These are phyloP conservation scores for Acidomyces sp. DNA, from an alignment of 495 filamentous ascomycete genomes.

Conservation along the genomic window DNA sequence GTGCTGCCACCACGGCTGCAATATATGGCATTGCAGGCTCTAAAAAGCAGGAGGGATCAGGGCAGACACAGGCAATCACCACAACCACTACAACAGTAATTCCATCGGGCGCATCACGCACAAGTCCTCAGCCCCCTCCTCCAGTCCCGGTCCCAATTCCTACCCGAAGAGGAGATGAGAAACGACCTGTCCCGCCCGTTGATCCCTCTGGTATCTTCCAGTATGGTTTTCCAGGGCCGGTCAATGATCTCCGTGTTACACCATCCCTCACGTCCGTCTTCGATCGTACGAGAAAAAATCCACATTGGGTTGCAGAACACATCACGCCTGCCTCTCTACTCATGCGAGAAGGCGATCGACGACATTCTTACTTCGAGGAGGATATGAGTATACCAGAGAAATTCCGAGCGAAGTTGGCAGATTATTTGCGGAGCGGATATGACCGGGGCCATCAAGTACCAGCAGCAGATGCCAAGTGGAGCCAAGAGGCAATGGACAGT, in stretches of 20 bases:
- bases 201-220: constrained; percentile 83
- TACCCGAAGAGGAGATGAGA: constrained; percentile 23
- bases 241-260: constrained; percentile 65
- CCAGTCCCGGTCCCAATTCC: constrained; percentile 20
- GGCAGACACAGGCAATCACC: constrained; percentile 34
- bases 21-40: constrained; percentile 51
- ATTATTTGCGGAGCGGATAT: constrained; percentile 84
- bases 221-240: constrained; percentile 91
- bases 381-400: constrained; percentile 64
- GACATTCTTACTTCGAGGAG: constrained; percentile 70
- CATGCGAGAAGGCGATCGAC: constrained; percentile 63
- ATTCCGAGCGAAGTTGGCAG: constrained; percentile 79
- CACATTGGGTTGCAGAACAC: constrained; percentile 91
- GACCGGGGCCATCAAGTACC: constrained; percentile 73
- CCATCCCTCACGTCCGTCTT: constrained; percentile 68
- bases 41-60: constrained; percentile 30
- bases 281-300: constrained; percentile 86
- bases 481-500: constrained; percentile 80
- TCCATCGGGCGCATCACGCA: constrained; percentile 20
- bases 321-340: constrained; percentile 82
- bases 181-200: constrained; percentile 39
- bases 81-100: constrained; percentile 23
- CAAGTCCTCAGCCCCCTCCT: constrained; percentile 20
- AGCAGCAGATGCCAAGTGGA: constrained; percentile 93
- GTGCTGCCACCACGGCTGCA: constrained; percentile 69